Evolutionary conservation across 306 rosid genomes (phyloP), one percentile per base, ranked within the genome.

Genomic region (Begonia fuchsioides): DNA sequence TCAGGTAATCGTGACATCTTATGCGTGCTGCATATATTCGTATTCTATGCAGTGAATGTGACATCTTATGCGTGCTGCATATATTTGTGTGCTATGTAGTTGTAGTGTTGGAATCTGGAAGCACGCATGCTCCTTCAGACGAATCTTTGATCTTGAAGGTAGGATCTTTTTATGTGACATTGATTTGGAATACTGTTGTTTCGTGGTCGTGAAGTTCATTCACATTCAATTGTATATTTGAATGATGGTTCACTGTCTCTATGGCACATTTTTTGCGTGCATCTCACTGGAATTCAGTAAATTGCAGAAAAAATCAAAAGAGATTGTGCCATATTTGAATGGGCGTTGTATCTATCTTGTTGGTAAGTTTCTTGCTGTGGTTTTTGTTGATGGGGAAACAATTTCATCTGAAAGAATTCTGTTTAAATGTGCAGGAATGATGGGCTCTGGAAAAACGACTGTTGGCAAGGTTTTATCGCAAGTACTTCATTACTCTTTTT

Each of bases 361-460:
- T 59, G 98, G 98, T 90, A 32, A 73, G 95, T 79, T 65, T 73
- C 63, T 67, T 68, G 56, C 54, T 50, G 58, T 45, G 61, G 52
- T 32, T 55, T 67, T 68, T 35, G 18, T 61, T 55, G 12, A 13
- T 26, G 35, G 35, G 35, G 7, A 26, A 26, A 26, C 5, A 26
- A 26, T 26, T 26, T 4, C 35, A 26, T 26, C 35, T 40, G 26
- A 45, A 38, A 47, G 35, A 35, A 17, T 4, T 17, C 39, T 13
- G 44, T 15, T 47, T 52, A 57, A 64, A 60, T 55, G 59, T 67
- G 72, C 77, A 90, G 98, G 98, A 70, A 90, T 90, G 98, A 90
- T 85, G 98, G 98, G 98, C 44, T 90, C 98, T 45, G 98, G 98
- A 62, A 90, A 90, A 77, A 90, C 98, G 35, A 90, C 98, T 12